Evolutionary conservation across 306 rosid species (phyloP), one percentile per base, ranked within the genome.

Genomic region (Citrullus mucosospermus): DNA sequence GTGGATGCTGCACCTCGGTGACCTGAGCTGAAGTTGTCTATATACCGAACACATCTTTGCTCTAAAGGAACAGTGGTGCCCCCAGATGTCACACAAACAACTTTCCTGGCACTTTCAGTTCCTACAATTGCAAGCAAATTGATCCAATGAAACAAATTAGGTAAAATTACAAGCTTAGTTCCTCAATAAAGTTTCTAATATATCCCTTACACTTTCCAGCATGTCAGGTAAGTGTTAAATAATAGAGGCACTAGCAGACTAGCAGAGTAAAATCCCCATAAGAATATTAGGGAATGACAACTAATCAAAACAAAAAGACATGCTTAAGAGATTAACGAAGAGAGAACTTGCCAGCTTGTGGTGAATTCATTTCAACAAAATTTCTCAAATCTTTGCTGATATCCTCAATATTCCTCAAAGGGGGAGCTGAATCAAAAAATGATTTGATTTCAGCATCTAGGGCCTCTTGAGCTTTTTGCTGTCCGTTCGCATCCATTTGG

Each of bases 11-110:
- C 97, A 59, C 99, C 99, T 87, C 98, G 88, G 78, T 91, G 93
- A 80, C 98, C 99, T 8, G 99, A 95, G 89, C 99, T 95, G 86
- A 95, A 95, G 80, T 95, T 95, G 82, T 95, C 99, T 46, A 95
- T 88, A 83, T 87, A 89, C 61, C 97, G 95, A 72, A 94, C 98
- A 66, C 97, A 92, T 3, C 86, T 88, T 85, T 86, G 97, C 86
- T 94, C 98, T 80, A 94, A 82, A 50, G 99, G 99, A 75, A 96
- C 97, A 0, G 99, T 95, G 75, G 99, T 95, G 22, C 99, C 99
- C 62, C 99, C 98, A 3, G 99, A 92, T 39, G 99, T 89, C 79
- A 94, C 96, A 81, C 97, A 92, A 53, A 88, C 97, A 78, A 94
- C 79, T 82, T 87, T 90, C 86, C 88, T 84, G 34, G 77, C 79